Evolutionary conservation across 1,284 basidiomycete genomes (phyloP).

Genomic region (Boletus mariae): DNA sequence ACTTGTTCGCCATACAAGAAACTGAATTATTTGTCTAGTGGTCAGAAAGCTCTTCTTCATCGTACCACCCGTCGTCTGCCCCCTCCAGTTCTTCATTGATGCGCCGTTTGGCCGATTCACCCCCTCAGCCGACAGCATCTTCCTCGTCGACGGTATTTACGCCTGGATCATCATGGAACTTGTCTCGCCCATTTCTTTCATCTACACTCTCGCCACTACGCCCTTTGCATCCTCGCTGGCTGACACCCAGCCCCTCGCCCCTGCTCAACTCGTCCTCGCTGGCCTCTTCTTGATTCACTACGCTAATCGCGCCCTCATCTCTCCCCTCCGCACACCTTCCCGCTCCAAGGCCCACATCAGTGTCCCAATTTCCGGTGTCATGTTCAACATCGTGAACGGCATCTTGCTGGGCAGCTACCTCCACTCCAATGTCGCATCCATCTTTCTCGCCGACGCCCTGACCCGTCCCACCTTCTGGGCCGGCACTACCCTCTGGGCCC

Average conservation of each 20-base stretch:
- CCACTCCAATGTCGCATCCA: slow-evolving; percentile 47
- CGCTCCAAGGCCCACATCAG: slow-evolving; percentile 74
- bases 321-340: slow-evolving; percentile 78
- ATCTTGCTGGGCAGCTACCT: slow-evolving; percentile 68
- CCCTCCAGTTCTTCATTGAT: slow-evolving; percentile 44
- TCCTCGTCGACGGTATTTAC: slow-evolving; percentile 57
- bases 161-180: slow-evolving; percentile 88
- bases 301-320: slow-evolving; percentile 77
- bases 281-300: slow-evolving; percentile 76
- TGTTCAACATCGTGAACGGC: slow-evolving; percentile 77
- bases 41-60: slow-evolving; percentile 31
- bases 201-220: slow-evolving; percentile 46
- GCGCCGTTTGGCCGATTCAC: slow-evolving; percentile 81
- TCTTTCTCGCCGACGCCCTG: slow-evolving; percentile 38
- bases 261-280: slow-evolving; percentile 54
- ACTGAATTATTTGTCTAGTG: slow-evolving; percentile 10
- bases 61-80: slow-evolving; percentile 16
- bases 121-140: slow-evolving; percentile 41
- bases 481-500: slow-evolving; percentile 63
- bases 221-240: slow-evolving; percentile 38
- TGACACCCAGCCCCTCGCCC: slow-evolving; percentile 30
- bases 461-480: slow-evolving; percentile 51
- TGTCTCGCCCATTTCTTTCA: slow-evolving; percentile 65
- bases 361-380: slow-evolving; percentile 55
- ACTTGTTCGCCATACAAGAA: not conserved